Base-by-base conservation (phyloP, 106 monocot species). In the Hemerocallis citrina region DNA sequence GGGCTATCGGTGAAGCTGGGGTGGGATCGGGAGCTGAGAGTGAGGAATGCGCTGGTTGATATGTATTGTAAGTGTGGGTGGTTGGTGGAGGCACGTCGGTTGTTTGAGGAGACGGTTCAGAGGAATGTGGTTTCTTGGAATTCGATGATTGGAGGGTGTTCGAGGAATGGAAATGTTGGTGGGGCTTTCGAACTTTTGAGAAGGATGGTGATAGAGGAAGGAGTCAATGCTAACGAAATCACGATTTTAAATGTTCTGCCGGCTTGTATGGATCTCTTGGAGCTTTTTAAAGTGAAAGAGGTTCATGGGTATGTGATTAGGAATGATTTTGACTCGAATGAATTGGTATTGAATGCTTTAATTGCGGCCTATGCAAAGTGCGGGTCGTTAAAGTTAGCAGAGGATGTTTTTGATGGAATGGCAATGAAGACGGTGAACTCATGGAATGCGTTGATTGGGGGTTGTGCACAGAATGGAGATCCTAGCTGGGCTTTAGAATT, bases 381-480 rank as follows among this genome's bases (percentile, higher is more conserved):
- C 49, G 83, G 86, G 3, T 74, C 65, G 5, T 27, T 80, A 19
- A 62, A 60, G 23, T 71, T 62, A 31, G 86, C 86, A 35, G 38
- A 52, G 6, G 9, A 47, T 36, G 62, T 80, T 16, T 80, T 86
- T 29, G 11, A 64, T 28, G 17, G 62, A 7, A 68, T 72, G n/a
- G 65, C 38, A 5, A 38, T 66, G 7, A 70, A 69, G 77, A 77
- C 76, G 0, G 72, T 86, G 10, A 75, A 66, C 48, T 56, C 77
- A 35, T 85, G 84, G 84, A 89, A 89, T 75, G 85, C 89, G 24
- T 16, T 89, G 5, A 81, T 89, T 3, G 81, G 89, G 33, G 89
- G 89, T 23, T 71, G 60, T 52, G 85, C 85, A 12, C 84, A 85
- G 62, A 89, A 81, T 73, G 89, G 72, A 7, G 75, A 89, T 29